Percentiles rank a stretch among this genome's conserved stretches.
These are phyloP conservation scores for Trichoderma semiorbis DNA, from an alignment of 2,329 filamentous ascomycete species.

Conservation along the genomic window DNA sequence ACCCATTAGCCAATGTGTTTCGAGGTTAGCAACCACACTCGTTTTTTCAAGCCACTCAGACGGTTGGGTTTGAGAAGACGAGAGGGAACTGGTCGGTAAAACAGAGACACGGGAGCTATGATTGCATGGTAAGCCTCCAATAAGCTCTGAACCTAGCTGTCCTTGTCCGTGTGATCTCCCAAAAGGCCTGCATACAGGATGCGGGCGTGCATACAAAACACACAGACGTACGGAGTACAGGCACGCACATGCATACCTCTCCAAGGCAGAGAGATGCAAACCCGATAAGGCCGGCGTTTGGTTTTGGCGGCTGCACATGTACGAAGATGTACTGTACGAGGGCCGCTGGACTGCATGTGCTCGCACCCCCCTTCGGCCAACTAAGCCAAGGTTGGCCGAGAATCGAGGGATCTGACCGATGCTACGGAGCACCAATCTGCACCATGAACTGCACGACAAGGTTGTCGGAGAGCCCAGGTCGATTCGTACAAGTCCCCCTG, in stretches of 20 bases:
- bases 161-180: slow-evolving; percentile 10
- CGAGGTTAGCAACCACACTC: not conserved
- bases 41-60: not conserved
- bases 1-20: not conserved
- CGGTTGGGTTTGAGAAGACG: not conserved
- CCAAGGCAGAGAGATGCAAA: slow-evolving; percentile 1
- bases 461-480: slow-evolving; percentile 3
- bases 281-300: slow-evolving; percentile 1
- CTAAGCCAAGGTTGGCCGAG: slow-evolving; percentile 17
- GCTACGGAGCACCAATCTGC: not conserved
- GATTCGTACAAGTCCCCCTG: not conserved
- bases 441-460: not conserved
- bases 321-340: not conserved
- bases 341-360: not conserved
- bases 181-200: slow-evolving; percentile 8
- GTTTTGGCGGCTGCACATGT: not conserved
- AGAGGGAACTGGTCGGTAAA: not conserved
- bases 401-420: slow-evolving; percentile 18
- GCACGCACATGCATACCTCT: not conserved
- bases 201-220: not conserved
- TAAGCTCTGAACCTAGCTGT: not conserved
- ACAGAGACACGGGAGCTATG: not conserved
- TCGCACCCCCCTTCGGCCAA: slow-evolving; percentile 17
- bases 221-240: not conserved
- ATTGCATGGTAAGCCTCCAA: not conserved